phyloP scores from a whole-genome alignment of 805 yeast species.

The Schwanniomyces vanrijiae region DNA sequence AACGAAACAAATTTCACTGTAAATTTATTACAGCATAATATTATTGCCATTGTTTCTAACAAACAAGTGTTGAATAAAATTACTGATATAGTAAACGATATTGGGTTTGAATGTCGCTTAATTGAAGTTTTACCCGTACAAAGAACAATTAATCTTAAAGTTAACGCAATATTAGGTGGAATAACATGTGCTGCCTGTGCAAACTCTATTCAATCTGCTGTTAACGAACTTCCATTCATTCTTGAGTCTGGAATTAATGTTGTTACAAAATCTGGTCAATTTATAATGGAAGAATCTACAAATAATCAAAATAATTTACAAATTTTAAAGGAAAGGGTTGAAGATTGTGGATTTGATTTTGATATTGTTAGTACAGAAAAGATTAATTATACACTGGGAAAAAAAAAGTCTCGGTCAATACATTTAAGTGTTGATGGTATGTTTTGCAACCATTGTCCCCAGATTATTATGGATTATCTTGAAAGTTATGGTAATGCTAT shows the following conservation, averaged over 20 bases:
- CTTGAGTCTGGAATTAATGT: constrained; percentile 53
- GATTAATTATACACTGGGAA: constrained; percentile 47
- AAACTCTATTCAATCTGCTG: constrained; percentile 51
- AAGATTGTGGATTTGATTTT: constrained; percentile 68
- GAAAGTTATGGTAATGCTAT: constrained; percentile 56
- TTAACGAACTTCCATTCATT: constrained; percentile 50
- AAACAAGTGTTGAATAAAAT: constrained; percentile 43
- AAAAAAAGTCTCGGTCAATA: constrained; percentile 53
- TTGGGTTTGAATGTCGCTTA: constrained; percentile 48
- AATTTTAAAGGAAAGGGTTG: constrained; percentile 50
- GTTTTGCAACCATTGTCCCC: constrained; percentile 73
- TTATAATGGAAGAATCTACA: constrained; percentile 49
- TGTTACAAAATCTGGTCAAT: constrained; percentile 63
- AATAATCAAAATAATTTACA: constrained; percentile 27
- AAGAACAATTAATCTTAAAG: constrained; percentile 46
- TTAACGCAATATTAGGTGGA: constrained; percentile 67
- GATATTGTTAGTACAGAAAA: constrained; percentile 44
- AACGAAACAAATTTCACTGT: constrained; percentile 43
- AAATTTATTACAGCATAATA: constrained; percentile 52
- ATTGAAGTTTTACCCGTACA: constrained; percentile 61
- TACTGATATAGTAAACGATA: constrained; percentile 23
- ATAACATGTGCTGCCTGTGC: constrained; percentile 77
- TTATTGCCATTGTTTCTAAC: constrained; percentile 52
- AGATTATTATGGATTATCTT: constrained; percentile 48
- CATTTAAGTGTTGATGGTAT: constrained; percentile 61